phyloP scores from a whole-genome alignment of 1,139 yeast species.

The Taphrina sp. region DNA sequence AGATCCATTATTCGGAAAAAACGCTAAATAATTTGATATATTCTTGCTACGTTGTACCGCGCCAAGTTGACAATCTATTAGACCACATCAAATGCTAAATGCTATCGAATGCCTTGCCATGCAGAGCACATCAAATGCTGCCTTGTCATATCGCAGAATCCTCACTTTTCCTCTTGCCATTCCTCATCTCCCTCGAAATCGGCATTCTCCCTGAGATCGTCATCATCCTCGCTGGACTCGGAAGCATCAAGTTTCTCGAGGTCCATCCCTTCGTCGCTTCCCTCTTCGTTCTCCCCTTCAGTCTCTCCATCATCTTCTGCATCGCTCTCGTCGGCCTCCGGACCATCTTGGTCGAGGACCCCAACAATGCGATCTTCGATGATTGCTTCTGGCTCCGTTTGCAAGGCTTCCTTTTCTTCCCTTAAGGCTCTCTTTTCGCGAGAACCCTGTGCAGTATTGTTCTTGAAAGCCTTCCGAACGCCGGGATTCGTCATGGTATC shows the following conservation, averaged over 20 bases:
- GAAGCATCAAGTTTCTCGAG: conserved; percentile 5
- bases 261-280: conserved; percentile 6
- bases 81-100: too few relatives aligned
- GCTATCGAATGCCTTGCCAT: too few relatives aligned
- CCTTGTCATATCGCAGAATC: too few relatives aligned
- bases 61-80: too few relatives aligned
- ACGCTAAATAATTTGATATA: too few relatives aligned
- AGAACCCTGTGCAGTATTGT: neutral
- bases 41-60: too few relatives aligned
- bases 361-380: conserved; percentile 14
- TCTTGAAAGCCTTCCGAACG: conserved; percentile 56
- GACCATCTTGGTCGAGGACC: conserved; percentile 15
- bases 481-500: conserved; percentile 80
- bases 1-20: too few relatives aligned
- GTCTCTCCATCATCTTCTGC: conserved; percentile 5
- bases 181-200: conserved; percentile 17
- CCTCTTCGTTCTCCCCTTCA: conserved; percentile 7
- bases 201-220: conserved; percentile 12
- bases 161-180: conserved; percentile 12
- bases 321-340: conserved; percentile 15
- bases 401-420: neutral
- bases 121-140: too few relatives aligned
- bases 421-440: neutral
- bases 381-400: too few relatives aligned
- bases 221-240: conserved; percentile 6